Evolutionary conservation across 257 asterid genomes (phyloP).

Genomic region (Thymus mandschuricus): DNA sequence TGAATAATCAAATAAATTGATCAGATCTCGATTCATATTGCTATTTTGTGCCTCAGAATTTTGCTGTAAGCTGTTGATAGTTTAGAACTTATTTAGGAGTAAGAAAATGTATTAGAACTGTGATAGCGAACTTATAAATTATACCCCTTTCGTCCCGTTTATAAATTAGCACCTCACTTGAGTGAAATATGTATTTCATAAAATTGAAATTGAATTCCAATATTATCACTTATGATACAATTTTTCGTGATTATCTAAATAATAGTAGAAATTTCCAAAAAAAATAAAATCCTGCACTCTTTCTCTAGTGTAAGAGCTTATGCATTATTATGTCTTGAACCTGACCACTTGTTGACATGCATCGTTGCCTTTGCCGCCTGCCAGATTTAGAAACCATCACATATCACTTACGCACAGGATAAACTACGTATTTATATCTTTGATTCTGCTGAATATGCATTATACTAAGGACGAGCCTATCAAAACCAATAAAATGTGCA

Average conservation of each 20-base stretch:
- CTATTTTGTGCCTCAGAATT: not conserved
- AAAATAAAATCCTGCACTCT: too few relatives aligned
- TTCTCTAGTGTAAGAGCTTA: not conserved
- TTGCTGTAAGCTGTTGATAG: not conserved
- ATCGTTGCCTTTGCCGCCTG: slow-evolving; percentile 65
- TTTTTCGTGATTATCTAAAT: too few relatives aligned
- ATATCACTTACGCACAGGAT: too few relatives aligned
- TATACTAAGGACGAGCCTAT: too few relatives aligned
- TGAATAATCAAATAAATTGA: slow-evolving; percentile 5
- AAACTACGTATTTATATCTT: too few relatives aligned
- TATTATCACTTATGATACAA: not conserved
- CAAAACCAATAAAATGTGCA: too few relatives aligned
- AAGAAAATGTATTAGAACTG: not conserved
- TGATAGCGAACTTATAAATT: not conserved
- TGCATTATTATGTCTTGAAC: slow-evolving; percentile 25
- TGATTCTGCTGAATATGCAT: too few relatives aligned
- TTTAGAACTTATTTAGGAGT: not conserved
- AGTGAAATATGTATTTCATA: too few relatives aligned
- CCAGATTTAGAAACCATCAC: slow-evolving; percentile 30
- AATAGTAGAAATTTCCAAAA: too few relatives aligned
- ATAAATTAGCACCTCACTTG: not conserved
- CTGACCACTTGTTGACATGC: slow-evolving; percentile 57
- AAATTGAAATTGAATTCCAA: not conserved
- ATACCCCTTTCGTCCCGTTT: too few relatives aligned
- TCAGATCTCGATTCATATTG: not conserved